Evolutionary conservation across 1,284 basidiomycete species (phyloP), one percentile per base, ranked within the genome.

Genomic region (Athelia psychrophila): DNA sequence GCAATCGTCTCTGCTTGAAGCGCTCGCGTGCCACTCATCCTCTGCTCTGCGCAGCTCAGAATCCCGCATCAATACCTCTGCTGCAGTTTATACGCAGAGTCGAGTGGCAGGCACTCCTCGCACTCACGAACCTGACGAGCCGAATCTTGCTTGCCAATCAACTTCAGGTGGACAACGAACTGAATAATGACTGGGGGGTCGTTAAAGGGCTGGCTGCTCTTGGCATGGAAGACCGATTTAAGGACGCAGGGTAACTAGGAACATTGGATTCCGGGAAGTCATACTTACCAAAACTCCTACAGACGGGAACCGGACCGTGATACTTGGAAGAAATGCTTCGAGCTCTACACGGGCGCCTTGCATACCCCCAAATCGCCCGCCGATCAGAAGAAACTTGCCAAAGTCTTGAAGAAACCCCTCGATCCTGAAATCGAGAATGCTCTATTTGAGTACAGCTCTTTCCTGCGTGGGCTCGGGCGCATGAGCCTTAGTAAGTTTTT

Each of bases 21-120:
- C 80, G 85, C 18, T 79, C 81, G 3, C 76, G 75, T 0, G 78
- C 77, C 50, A 79, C 80, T 8, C 91, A 93, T 56, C 80, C 84
- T 0, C 70, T 95, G 2, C 74, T 95, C 9, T 95, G 93, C 60
- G 75, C 83, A 1, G 75, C 80, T 1, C 81, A 84, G 51, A 95
- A 94, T 61, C 88, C 88, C 0, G 81, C 79, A 4, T 82, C 79
- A 2, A 66, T 71, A 2, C 76, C 80, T 0, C 74, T 94, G 2
- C 62, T 90, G n/a, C 70, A 72, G 33, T 84, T 84, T 57, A 81
- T 84, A 13, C 73, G 79, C 44, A 69, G 76, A 23, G 69, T 74
- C 16, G 69, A 81, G 51, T 91, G 88, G 86, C 83, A 91, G 76
- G 86, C 84, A 3, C 67, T 91, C n/a, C 83, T 90, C 59, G 86